These are phyloP conservation scores for Paxillus ammoniavirescens DNA, from an alignment of 768 basidiomycete species.

Conservation along the genomic window DNA sequence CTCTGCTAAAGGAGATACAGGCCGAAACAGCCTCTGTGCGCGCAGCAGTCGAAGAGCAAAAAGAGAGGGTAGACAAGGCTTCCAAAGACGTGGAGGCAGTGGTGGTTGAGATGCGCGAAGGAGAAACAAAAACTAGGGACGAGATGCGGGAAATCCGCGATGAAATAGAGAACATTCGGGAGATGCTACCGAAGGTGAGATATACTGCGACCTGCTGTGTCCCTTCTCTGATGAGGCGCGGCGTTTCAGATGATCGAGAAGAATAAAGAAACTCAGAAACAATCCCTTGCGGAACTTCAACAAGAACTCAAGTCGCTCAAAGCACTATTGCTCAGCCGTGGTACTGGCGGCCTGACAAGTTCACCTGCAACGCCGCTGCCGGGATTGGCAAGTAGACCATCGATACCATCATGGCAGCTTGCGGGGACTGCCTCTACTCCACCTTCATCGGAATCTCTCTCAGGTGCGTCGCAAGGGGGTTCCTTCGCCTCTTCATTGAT, in stretches of 20 bases:
- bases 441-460: slow-evolving; percentile 16
- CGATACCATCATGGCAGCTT: slow-evolving; percentile 93
- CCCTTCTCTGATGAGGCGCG: background rate
- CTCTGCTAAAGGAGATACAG: slow-evolving; percentile 77
- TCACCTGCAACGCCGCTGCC: slow-evolving; percentile 51
- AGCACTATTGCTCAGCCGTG: slow-evolving; percentile 77
- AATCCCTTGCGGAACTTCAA: slow-evolving; percentile 83
- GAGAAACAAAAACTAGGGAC: slow-evolving; percentile 75
- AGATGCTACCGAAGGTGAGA: slow-evolving; percentile 88
- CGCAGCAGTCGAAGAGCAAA: slow-evolving; percentile 73
- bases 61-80: slow-evolving; percentile 65
- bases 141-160: slow-evolving; percentile 92
- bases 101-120: slow-evolving; percentile 73
- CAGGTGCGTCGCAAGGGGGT: slow-evolving; percentile 11
- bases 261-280: slow-evolving; percentile 80
- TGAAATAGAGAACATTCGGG: slow-evolving; percentile 85
- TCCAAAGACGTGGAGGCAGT: slow-evolving; percentile 70
- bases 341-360: slow-evolving; percentile 45
- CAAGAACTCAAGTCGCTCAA: slow-evolving; percentile 95
- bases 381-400: slow-evolving; percentile 55
- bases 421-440: slow-evolving; percentile 37
- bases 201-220: background rate
- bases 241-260: slow-evolving; percentile 85
- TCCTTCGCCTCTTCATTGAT: slow-evolving; percentile 16
- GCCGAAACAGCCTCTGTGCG: slow-evolving; percentile 72